Evolutionary conservation across 140 eudicot species (phyloP).

Genomic region (Anethum foeniculum): DNA sequence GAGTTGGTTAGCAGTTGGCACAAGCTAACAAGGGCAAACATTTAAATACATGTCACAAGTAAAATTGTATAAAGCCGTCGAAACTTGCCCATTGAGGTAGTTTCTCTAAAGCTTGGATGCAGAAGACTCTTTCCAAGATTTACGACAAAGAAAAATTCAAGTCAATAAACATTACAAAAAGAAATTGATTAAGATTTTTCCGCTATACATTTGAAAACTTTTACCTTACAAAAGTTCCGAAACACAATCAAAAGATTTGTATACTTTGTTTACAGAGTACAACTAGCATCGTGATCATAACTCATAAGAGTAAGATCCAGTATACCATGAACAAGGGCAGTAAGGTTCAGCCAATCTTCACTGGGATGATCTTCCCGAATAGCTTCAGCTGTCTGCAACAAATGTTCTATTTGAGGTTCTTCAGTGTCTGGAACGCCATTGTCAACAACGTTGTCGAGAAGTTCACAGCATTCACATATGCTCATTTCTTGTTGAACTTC

Average conservation of each 20-base stretch:
- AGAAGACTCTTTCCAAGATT: constrained; percentile 81
- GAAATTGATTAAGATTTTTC: constrained; percentile 12
- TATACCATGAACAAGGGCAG: constrained; percentile 38
- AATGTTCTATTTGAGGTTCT: constrained; percentile 39
- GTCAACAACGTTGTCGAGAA: constrained; percentile 31
- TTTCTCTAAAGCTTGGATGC: constrained; percentile 69
- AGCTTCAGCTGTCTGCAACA: constrained; percentile 38
- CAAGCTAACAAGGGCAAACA: too few relatives aligned
- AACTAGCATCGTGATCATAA: neutral
- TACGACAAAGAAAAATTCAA: constrained; percentile 11
- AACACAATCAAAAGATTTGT: too few relatives aligned
- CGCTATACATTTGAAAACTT: neutral
- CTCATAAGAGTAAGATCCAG: neutral
- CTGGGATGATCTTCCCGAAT: constrained; percentile 32
- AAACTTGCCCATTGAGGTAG: constrained; percentile 99
- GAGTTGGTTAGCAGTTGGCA: too few relatives aligned
- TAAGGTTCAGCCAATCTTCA: constrained; percentile 36
- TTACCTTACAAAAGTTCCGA: constrained; percentile 18
- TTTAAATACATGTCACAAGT: too few relatives aligned
- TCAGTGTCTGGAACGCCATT: constrained; percentile 37
- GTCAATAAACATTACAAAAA: neutral
- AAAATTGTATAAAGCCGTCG: constrained; percentile 38
- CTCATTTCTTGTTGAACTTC: constrained; percentile 33
- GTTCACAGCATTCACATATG: constrained; percentile 49
- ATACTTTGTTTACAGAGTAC: too few relatives aligned